phyloP scores from a whole-genome alignment of 1,284 basidiomycete species.

The Ceratobasidium sp. region DNA sequence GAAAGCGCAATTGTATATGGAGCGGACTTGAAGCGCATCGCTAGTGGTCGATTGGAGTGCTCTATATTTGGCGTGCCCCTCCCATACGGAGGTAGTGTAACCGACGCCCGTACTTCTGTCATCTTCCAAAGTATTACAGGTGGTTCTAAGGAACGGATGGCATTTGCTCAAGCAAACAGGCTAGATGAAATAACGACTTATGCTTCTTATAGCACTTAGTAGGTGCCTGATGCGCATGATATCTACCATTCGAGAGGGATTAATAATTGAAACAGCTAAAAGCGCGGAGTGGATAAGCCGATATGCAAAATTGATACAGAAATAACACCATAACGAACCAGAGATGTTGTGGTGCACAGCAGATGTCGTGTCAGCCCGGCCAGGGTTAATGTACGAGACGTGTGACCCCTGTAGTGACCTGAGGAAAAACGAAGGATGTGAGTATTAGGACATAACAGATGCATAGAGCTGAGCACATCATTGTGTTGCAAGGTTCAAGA shows the following conservation, averaged over 20 bases:
- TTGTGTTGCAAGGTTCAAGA: too few relatives aligned
- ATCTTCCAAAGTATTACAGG: slow-evolving; percentile 10
- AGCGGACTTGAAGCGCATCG: background rate
- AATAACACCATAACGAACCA: background rate
- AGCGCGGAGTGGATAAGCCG: background rate
- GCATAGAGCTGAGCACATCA: too few relatives aligned
- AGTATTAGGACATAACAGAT: background rate
- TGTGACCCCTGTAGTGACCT: background rate
- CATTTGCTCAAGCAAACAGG: too few relatives aligned
- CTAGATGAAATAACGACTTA: too few relatives aligned
- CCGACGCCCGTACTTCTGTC: background rate
- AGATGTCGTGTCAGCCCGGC: background rate
- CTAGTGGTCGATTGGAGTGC: background rate
- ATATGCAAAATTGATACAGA: background rate
- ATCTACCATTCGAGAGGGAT: too few relatives aligned
- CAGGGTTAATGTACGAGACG: background rate
- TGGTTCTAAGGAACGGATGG: background rate
- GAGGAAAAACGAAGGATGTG: too few relatives aligned
- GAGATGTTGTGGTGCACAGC: background rate
- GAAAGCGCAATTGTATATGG: background rate
- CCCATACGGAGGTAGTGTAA: slow-evolving; percentile 1
- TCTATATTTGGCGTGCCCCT: slow-evolving; percentile 12
- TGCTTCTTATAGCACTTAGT: too few relatives aligned
- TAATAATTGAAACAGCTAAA: too few relatives aligned
- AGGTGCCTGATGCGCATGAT: background rate